Evolutionary conservation across 2,329 filamentous ascomycete species (phyloP).

Genomic region (Aureobasidium lini): DNA sequence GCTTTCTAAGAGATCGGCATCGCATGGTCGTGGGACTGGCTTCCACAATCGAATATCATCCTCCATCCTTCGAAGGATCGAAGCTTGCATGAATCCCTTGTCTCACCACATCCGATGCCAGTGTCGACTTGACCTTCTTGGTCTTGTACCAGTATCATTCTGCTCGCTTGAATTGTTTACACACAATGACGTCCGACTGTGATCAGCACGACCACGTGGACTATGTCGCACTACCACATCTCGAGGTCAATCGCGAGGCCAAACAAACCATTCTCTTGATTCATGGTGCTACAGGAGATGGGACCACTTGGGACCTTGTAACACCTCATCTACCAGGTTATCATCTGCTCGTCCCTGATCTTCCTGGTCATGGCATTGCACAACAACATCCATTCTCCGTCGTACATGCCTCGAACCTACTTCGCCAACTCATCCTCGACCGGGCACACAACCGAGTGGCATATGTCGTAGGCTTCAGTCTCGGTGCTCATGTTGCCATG

Average conservation of each 20-base stretch:
- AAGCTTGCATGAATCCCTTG: background rate
- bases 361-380: background rate
- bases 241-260: background rate
- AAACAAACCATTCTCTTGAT: background rate
- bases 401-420: background rate
- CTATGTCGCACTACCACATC: background rate
- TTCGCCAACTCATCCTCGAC: background rate
- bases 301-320: background rate
- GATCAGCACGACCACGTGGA: background rate
- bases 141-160: background rate
- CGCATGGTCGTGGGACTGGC: no score
- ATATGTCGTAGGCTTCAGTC: slow-evolving; percentile 4
- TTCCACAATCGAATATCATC: no score
- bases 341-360: background rate
- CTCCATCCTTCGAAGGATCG: background rate
- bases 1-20: no score
- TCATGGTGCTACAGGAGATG: background rate
- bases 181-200: background rate
- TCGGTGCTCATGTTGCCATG: background rate
- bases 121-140: background rate
- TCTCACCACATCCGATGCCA: background rate
- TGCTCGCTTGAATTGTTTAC: background rate
- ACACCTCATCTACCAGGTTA: background rate
- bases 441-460: background rate
- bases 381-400: background rate